These are phyloP conservation scores for Sugiyamaella marilandica DNA, from an alignment of 805 yeast genomes.

Conservation along the genomic window DNA sequence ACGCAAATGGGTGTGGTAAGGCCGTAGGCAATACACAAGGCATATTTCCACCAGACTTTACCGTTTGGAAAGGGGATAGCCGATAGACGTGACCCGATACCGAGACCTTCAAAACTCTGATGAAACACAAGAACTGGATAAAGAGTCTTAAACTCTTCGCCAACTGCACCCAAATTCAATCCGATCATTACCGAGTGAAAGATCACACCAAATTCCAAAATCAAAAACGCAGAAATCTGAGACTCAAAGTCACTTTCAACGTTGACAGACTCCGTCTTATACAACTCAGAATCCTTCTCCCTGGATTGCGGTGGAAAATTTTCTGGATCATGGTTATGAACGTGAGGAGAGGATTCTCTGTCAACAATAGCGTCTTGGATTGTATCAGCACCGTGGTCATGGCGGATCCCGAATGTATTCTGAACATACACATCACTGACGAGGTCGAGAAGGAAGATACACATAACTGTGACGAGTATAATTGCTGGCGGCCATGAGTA, in stretches of 20 bases:
- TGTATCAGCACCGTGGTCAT: conserved; percentile 26
- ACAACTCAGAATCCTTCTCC: conserved; percentile 13
- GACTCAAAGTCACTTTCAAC: conserved; percentile 21
- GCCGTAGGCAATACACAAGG: conserved; percentile 46
- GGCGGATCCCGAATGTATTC: conserved; percentile 31
- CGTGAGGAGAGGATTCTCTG: conserved; percentile 20
- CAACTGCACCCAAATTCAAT: conserved; percentile 57
- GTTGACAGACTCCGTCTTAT: not conserved
- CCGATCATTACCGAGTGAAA: conserved; percentile 77
- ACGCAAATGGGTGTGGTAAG: conserved; percentile 64
- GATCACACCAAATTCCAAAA: conserved; percentile 66
- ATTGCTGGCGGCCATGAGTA: conserved; percentile 59
- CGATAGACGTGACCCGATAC: conserved; percentile 67
- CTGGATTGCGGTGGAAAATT: conserved; percentile 24
- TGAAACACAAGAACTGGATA: conserved; percentile 67
- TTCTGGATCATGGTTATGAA: conserved; percentile 17
- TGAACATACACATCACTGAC: conserved; percentile 42
- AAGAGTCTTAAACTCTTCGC: conserved; percentile 58
- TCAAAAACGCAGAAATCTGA: conserved; percentile 44
- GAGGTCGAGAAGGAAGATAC: conserved; percentile 47
- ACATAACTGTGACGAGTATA: conserved; percentile 43
- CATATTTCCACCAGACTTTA: conserved; percentile 48
- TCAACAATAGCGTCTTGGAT: conserved; percentile 18
- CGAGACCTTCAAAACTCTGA: conserved; percentile 76
- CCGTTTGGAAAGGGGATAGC: conserved; percentile 50